Conservation (phyloP, 83 land plant species). For the Isoetes engelmannii region DNA sequence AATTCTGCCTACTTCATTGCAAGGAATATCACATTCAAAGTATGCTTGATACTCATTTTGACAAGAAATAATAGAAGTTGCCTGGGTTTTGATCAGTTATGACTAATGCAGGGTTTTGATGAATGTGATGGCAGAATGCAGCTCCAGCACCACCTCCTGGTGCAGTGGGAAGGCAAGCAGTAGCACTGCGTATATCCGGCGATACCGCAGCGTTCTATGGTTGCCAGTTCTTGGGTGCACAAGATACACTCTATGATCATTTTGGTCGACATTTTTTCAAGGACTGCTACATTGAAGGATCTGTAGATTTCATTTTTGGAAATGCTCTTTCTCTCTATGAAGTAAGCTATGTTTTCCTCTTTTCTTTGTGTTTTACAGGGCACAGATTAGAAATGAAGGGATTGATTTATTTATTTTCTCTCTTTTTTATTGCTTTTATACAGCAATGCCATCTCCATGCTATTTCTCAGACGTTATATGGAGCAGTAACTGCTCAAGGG, state of each 20-base stretch:
- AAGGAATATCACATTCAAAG: conserved; percentile 62
- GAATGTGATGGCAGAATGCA: conserved; percentile 46
- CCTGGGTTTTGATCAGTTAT: too few species aligned
- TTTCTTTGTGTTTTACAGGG: not conserved
- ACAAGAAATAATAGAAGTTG: too few species aligned
- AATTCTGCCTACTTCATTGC: conserved; percentile 61
- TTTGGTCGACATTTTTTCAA: conserved; percentile 85
- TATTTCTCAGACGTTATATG: conserved; percentile 35
- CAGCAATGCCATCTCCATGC: conserved; percentile 77
- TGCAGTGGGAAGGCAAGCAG: conserved; percentile 79
- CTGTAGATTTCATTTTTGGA: conserved; percentile 88
- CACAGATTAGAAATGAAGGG: not conserved
- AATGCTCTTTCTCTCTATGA: conserved; percentile 66
- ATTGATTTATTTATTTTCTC: not conserved
- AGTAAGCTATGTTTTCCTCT: conserved; percentile 27
- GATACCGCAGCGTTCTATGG: conserved; percentile 71
- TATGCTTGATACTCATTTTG: conserved; percentile 5
- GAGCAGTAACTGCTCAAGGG: conserved; percentile 77
- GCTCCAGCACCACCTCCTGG: conserved; percentile 79
- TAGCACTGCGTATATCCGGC: conserved; percentile 68
- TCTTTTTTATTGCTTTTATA: not conserved
- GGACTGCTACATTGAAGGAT: conserved; percentile 88
- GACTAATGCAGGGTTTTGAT: too few species aligned
- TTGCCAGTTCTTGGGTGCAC: conserved; percentile 73
- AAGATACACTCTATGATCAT: conserved; percentile 86